Percentiles rank a stretch among this genome's conserved stretches.
These are phyloP conservation scores for Leptomonas seymouri DNA, from an alignment of 208 protist species.

Conservation along the genomic window DNA sequence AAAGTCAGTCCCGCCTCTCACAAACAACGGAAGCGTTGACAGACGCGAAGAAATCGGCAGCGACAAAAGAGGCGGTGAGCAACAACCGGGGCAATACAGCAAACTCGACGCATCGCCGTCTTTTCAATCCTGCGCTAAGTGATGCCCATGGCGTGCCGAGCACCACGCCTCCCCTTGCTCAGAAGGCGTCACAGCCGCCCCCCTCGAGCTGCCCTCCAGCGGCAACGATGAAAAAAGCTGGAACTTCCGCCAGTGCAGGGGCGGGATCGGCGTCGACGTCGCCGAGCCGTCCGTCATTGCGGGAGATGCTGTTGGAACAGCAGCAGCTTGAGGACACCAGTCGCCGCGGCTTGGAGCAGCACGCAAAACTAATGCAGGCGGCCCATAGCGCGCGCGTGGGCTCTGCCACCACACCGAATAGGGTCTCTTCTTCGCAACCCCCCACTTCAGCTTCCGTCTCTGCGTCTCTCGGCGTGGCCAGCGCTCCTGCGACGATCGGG, in stretches of 20 bases:
- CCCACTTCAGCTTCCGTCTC: neutral
- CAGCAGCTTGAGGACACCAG: slow-evolving; percentile 50
- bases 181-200: neutral
- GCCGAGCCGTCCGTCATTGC: slow-evolving; percentile 31
- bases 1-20: slow-evolving; percentile 21
- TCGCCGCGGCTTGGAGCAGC: slow-evolving; percentile 33
- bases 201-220: neutral
- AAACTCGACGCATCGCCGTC: neutral
- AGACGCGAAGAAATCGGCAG: neutral
- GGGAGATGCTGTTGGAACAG: slow-evolving; percentile 72
- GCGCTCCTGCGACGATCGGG: too few species aligned
- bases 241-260: neutral
- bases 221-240: neutral
- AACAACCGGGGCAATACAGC: neutral
- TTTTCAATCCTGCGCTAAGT: slow-evolving; percentile 7
- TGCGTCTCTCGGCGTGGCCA: too few species aligned
- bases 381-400: slow-evolving; percentile 9
- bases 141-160: neutral
- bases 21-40: slow-evolving; percentile 8
- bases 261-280: neutral
- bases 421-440: neutral
- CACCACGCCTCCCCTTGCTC: neutral
- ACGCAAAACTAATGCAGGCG: slow-evolving; percentile 51
- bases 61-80: neutral
- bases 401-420: slow-evolving; percentile 3